Base-by-base conservation (phyloP, 345 rosid genomes). In the Kernera saxatilis region DNA sequence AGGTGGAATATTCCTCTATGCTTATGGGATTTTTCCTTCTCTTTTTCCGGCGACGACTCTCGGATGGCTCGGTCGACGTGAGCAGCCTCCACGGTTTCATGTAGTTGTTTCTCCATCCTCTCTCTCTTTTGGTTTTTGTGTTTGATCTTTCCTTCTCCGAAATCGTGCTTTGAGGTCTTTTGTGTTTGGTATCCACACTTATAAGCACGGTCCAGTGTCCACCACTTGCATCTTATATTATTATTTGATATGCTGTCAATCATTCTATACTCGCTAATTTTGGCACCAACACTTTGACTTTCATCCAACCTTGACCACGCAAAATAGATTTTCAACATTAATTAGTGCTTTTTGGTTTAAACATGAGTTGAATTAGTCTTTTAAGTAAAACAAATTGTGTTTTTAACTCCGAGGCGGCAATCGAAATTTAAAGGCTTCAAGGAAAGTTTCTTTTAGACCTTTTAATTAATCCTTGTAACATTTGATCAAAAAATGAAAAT, bases 1-100 rank as follows among this genome's bases (percentile, higher is more conserved):
- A 62, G 59, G 17, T 75, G 74, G 58, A 75, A 75, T 27, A 69
- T 26, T 53, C 79, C 58, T 54, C 79, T 69, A 53, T 75, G 74
- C 23, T 53, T 62, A 12, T 62, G 74, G 0, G 25, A 3, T 45
- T 67, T 75, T 14, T 61, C 79, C 33, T 52, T 75, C 26, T 53
- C 17, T 6, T 69, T 54, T 17, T 39, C 26, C 4, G 70, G 74
- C 2, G 74, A 69, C 0, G 52, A 26, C 6, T 44, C 74, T 18
- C 21, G 36, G 2, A 52, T 69, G 79, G 0, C 65, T 69, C 65
- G 70, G 61, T 68, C 59, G 0, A 18, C 19, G 18, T 75, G 15
- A 51, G 48, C 12, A 53, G 51, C 51, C 53, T 69, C 74, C 58
- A 75, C 21, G 48, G 72, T 36, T 37, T 46, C 21, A 36, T 56